phyloP scores from a whole-genome alignment of 768 basidiomycete species.

The Podaxis pistillaris region DNA sequence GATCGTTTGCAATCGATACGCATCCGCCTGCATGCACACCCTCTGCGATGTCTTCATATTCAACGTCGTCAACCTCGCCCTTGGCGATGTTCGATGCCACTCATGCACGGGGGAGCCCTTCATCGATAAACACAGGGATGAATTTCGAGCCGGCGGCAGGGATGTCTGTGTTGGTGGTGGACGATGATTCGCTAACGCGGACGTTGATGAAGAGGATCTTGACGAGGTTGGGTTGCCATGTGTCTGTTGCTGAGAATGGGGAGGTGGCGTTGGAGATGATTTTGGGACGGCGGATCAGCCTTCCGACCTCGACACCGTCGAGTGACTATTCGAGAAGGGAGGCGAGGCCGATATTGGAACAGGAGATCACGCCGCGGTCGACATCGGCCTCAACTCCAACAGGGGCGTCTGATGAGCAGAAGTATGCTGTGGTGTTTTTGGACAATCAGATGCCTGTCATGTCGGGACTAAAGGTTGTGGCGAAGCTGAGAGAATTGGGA shows the following conservation, averaged over 20 bases:
- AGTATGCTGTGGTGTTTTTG: slow-evolving; percentile 49
- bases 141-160: slow-evolving; percentile 42
- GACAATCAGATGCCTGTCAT: slow-evolving; percentile 85
- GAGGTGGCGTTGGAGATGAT: slow-evolving; percentile 74
- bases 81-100: slow-evolving; percentile 38
- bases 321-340: slow-evolving; percentile 33
- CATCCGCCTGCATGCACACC: slow-evolving; percentile 22
- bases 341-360: slow-evolving; percentile 38
- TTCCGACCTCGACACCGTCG: slow-evolving; percentile 33
- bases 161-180: slow-evolving; percentile 74
- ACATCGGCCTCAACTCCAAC: slow-evolving; percentile 14
- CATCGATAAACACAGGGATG: slow-evolving; percentile 33
- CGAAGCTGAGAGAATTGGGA: slow-evolving; percentile 61
- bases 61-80: slow-evolving; percentile 25
- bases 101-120: slow-evolving; percentile 36
- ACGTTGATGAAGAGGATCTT: slow-evolving; percentile 79
- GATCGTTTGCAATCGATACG: slow-evolving; percentile 29
- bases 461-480: slow-evolving; percentile 69
- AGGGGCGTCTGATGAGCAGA: slow-evolving; percentile 29
- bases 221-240: slow-evolving; percentile 72
- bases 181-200: slow-evolving; percentile 80
- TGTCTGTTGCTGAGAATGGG: slow-evolving; percentile 84
- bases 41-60: slow-evolving; percentile 24
- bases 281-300: slow-evolving; percentile 35
- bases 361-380: slow-evolving; percentile 18